Conservation (phyloP, 139 green algal species). For the Volvox reticuliferus region DNA sequence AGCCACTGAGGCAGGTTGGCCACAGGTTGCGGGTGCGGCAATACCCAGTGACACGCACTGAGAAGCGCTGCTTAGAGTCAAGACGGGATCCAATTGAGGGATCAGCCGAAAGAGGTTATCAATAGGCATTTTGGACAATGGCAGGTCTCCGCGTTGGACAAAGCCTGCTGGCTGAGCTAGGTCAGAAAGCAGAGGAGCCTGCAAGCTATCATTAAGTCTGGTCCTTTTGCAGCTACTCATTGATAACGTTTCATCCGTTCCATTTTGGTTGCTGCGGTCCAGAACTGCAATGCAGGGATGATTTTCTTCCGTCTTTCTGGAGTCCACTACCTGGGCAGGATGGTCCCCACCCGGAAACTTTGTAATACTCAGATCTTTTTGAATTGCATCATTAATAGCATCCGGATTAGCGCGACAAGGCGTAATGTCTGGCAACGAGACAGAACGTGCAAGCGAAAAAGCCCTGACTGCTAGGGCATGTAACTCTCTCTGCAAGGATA, state of each 20-base stretch:
- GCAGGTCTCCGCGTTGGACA: not conserved
- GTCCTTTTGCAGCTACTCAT: not conserved
- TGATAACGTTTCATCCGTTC: not conserved
- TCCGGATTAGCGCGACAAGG: not conserved
- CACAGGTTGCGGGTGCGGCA: not conserved
- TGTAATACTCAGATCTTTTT: not conserved
- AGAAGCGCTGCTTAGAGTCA: not conserved
- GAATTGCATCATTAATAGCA: conserved; percentile 8
- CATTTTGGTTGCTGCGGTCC: not conserved
- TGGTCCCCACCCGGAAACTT: not conserved
- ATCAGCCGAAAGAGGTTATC: not conserved
- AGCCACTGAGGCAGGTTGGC: not conserved
- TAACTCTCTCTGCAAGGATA: not conserved
- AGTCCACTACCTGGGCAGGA: not conserved
- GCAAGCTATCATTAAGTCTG: not conserved
- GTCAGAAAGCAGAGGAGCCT: not conserved
- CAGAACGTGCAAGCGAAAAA: not conserved
- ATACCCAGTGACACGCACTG: not conserved
- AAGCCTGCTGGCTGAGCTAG: not conserved
- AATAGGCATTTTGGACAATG: not conserved
- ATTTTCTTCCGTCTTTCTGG: not conserved
- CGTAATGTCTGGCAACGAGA: not conserved
- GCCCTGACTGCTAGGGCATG: not conserved
- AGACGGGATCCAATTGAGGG: not conserved
- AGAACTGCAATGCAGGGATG: not conserved